Evolutionary conservation across 108 stramenopile species (phyloP).

Genomic region (Fragilariopsis cylindrus): DNA sequence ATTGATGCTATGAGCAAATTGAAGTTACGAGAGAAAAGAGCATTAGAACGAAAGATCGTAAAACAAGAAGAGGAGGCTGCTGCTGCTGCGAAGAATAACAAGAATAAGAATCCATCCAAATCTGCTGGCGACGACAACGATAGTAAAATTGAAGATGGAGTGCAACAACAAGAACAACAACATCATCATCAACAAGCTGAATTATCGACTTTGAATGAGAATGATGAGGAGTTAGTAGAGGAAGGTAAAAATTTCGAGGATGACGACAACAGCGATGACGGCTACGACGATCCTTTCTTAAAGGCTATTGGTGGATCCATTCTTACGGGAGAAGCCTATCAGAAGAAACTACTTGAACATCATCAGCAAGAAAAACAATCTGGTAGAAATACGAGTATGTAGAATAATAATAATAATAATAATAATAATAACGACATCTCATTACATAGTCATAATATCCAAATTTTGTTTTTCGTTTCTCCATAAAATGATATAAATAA

Average conservation of each 20-base stretch:
- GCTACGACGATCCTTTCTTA: constrained; percentile 83
- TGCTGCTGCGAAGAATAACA: neutral
- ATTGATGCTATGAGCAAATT: constrained; percentile 44
- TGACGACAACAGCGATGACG: constrained; percentile 29
- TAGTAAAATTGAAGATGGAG: neutral
- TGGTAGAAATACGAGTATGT: too few relatives aligned
- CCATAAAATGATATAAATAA: too few relatives aligned
- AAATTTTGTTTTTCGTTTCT: too few relatives aligned
- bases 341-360: constrained; percentile 55
- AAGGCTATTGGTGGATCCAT: constrained; percentile 76
- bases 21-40: constrained; percentile 61
- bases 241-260: constrained; percentile 14
- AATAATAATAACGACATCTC: too few relatives aligned
- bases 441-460: too few relatives aligned
- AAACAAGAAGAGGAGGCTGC: neutral
- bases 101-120: constrained; percentile 6
- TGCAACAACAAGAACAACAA: constrained; percentile 2
- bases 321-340: constrained; percentile 81
- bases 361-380: constrained; percentile 24
- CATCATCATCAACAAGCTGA: neutral
- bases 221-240: constrained; percentile 25
- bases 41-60: constrained; percentile 60
- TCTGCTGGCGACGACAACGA: neutral
- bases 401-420: too few relatives aligned
- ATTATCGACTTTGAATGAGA: constrained; percentile 16